Percentiles rank a stretch among this genome's conserved stretches.
These are phyloP conservation scores for Orbilia ellipsospora DNA, from an alignment of 2,329 filamentous ascomycete species.

Conservation along the genomic window DNA sequence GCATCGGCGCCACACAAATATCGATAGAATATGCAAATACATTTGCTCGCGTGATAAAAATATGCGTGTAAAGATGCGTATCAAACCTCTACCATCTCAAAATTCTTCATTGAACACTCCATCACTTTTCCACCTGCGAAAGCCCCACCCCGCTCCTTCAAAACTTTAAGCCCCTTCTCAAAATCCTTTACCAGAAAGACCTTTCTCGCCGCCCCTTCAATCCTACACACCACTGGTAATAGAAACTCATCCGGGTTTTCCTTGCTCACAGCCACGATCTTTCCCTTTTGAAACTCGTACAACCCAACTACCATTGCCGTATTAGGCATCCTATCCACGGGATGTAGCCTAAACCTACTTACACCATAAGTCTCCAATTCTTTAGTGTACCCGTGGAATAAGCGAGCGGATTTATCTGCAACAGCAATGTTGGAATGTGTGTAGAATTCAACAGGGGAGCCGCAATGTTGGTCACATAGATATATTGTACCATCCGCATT, in stretches of 20 bases:
- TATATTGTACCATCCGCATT: constrained; percentile 41
- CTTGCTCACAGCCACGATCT: constrained; percentile 26
- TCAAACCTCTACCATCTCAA: constrained; percentile 29
- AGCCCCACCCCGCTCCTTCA: constrained; percentile 11
- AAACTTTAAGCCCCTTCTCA: constrained; percentile 15
- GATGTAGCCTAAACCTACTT: constrained; percentile 35
- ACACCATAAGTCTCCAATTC: constrained; percentile 39
- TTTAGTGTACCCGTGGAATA: constrained; percentile 23
- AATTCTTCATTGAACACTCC: constrained; percentile 45
- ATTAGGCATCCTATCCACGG: constrained; percentile 20
- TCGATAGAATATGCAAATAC: constrained; percentile 6
- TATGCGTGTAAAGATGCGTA: not conserved
- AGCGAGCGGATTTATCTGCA: constrained; percentile 14
- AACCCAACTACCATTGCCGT: constrained; percentile 36
- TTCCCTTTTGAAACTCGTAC: constrained; percentile 25
- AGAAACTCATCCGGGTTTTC: constrained; percentile 4
- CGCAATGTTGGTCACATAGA: constrained; percentile 40
- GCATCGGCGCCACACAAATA: too few species aligned
- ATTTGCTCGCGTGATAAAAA: not conserved
- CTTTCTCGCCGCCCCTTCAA: constrained; percentile 28
- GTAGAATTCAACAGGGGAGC: constrained; percentile 39
- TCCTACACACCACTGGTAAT: constrained; percentile 36
- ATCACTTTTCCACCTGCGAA: constrained; percentile 30
- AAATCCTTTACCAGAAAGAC: constrained; percentile 35
- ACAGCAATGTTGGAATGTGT: constrained; percentile 27